phyloP scores from a whole-genome alignment of 164 flowering plant genomes.

The Akebia trifoliata region DNA sequence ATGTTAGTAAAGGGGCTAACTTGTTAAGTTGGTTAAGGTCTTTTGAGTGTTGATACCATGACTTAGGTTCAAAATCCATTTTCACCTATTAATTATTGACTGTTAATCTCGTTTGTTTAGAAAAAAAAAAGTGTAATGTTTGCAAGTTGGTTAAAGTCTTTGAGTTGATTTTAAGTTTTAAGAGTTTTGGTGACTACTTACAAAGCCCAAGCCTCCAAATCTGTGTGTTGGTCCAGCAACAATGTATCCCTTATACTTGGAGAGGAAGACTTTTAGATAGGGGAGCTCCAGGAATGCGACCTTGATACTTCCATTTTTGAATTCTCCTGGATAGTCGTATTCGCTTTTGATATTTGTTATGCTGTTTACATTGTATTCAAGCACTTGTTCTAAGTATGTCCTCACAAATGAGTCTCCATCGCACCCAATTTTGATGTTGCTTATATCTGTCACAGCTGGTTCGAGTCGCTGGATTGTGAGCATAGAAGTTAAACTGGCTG shows the following conservation, averaged over 20 bases:
- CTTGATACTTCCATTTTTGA: slow-evolving; percentile 22
- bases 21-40: too few relatives aligned
- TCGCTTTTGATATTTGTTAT: slow-evolving; percentile 20
- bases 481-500: slow-evolving; percentile 54
- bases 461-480: slow-evolving; percentile 41
- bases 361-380: slow-evolving; percentile 19
- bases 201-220: slow-evolving; percentile 34
- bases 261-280: slow-evolving; percentile 30
- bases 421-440: slow-evolving; percentile 34
- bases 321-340: slow-evolving; percentile 16
- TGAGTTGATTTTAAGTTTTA: not conserved
- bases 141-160: too few relatives aligned
- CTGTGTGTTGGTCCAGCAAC: slow-evolving; percentile 12
- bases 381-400: slow-evolving; percentile 27
- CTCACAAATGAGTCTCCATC: slow-evolving; percentile 38
- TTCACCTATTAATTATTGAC: too few relatives aligned
- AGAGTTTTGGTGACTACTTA: slow-evolving; percentile 10
- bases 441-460: slow-evolving; percentile 26
- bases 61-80: too few relatives aligned
- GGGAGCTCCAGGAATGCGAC: slow-evolving; percentile 47
- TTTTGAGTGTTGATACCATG: too few relatives aligned
- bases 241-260: slow-evolving; percentile 22
- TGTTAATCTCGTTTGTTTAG: too few relatives aligned
- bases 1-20: too few relatives aligned
- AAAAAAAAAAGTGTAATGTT: too few relatives aligned